Evolutionary conservation across 2,329 filamentous ascomycete genomes (phyloP), one percentile per base, ranked within the genome.

Genomic region (Elsinoe arachidis): DNA sequence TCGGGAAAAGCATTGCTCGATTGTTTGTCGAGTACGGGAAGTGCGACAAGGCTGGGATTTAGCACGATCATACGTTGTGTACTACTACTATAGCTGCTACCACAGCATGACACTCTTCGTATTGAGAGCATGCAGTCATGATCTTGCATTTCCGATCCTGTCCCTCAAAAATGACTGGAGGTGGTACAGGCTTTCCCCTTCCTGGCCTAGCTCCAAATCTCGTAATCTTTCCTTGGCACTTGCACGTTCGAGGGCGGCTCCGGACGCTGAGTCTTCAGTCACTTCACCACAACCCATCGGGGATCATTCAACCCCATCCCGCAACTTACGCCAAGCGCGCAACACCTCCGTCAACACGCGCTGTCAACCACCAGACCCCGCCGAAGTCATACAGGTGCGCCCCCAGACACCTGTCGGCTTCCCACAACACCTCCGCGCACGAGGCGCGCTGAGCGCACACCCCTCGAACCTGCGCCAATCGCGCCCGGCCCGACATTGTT

Each of bases 311-410:
- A 38, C 49, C 49, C 49, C 49, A 39, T 53, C 33, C 49, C 14
- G 46, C 15, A 51, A 51, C 26, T 51, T 35, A 34, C 46, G 49
- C 49, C 49, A 53, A 53, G 49, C 49, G 49, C 15, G 49, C 49
- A 39, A 21, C 49, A 53, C 9, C 49, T 53, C 34, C 19, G 19
- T 39, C 17, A 2, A 35, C 34, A 23, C 35, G 49, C 49, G 49
- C 17, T 39, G n/a, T 21, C 33, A 19, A 26, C 19, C 19, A n/a
- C 15, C 26, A 35, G 34, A 14, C 30, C 49, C 35, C 46, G 46
- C 14, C 14, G 46, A 51, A 34, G 46, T 34, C 7, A 26, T 51
- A 51, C 30, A 34, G 23, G 34, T 12, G 19, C 10, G 26, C 26
- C 46, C 14, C 26, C 46, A 19, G 17, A 35, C 30, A 15, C 46